A percentile compares a stretch with the other conserved stretches of the same genome.
phyloP scores from a whole-genome alignment of 1,139 yeast genomes.

The Yueomyces sp. region DNA sequence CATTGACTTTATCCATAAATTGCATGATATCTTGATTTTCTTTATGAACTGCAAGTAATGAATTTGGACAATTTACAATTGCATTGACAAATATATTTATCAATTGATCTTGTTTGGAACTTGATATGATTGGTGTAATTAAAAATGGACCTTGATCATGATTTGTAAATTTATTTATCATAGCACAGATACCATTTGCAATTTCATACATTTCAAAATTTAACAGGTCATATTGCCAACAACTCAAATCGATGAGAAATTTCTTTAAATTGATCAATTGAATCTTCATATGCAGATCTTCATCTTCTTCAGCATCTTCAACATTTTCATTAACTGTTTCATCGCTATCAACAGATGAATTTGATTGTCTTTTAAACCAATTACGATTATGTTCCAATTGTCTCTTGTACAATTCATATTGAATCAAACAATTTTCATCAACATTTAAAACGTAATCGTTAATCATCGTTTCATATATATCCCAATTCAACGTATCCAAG shows the following conservation, averaged over 20 bases:
- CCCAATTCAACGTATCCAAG: conserved; percentile 76
- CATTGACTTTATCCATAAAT: conserved; percentile 17
- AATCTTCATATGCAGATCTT: conserved; percentile 17
- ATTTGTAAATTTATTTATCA: conserved; percentile 21
- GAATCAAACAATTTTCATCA: conserved; percentile 29
- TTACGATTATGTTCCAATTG: conserved; percentile 21
- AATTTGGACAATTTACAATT: conserved; percentile 15
- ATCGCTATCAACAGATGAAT: conserved; percentile 18
- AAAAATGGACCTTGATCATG: conserved; percentile 24
- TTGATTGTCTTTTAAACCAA: conserved; percentile 15
- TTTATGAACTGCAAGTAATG: conserved; percentile 16
- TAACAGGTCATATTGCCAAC: conserved; percentile 22
- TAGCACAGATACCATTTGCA: conserved; percentile 19
- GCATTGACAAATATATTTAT: conserved; percentile 18
- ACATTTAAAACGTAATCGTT: conserved; percentile 38
- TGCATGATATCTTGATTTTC: conserved; percentile 17
- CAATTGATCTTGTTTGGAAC: conserved; percentile 15
- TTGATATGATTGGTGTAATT: conserved; percentile 17
- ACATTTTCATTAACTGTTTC: conserved; percentile 17
- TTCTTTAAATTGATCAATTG: conserved; percentile 22
- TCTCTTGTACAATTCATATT: conserved; percentile 26
- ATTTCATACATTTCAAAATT: conserved; percentile 22
- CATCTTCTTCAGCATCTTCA: conserved; percentile 14
- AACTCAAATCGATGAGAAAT: conserved; percentile 21
- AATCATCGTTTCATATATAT: conserved; percentile 43